Evolutionary conservation across 2,329 filamentous ascomycete species (phyloP).

Genomic region (Periconia sp.): DNA sequence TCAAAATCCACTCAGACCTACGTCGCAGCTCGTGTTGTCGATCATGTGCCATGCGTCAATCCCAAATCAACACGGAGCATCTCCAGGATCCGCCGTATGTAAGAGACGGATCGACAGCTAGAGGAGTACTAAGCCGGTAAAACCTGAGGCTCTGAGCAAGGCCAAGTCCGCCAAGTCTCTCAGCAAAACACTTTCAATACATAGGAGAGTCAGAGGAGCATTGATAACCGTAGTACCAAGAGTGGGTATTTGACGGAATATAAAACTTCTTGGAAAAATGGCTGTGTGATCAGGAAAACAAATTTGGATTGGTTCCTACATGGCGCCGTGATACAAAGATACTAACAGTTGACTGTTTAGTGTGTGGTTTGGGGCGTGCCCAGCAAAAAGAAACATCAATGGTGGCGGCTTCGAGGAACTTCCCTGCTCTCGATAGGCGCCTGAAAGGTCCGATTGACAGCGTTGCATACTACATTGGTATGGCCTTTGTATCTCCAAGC

Average conservation of each 20-base stretch:
- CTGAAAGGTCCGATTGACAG: neutral
- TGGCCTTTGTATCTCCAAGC: no score
- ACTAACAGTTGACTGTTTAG: neutral
- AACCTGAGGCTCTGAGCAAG: neutral
- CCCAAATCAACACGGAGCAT: neutral
- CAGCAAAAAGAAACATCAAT: neutral
- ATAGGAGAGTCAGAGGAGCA: neutral
- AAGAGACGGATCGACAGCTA: neutral
- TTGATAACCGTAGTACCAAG: neutral
- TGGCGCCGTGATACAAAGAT: neutral
- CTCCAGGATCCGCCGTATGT: neutral
- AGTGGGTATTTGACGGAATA: neutral
- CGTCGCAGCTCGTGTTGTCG: no score
- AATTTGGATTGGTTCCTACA: neutral
- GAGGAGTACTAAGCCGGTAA: neutral
- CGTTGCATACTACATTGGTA: no score
- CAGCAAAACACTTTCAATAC: neutral
- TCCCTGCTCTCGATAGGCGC: neutral
- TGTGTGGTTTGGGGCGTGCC: neutral
- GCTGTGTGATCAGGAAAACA: neutral
- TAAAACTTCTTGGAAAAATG: neutral
- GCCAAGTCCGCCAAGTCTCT: neutral
- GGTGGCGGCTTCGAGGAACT: neutral
- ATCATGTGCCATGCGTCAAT: neutral
- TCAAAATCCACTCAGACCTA: no score